Evolutionary conservation across 2,329 filamentous ascomycete species (phyloP).

Genomic region (Thelonectria blattea): DNA sequence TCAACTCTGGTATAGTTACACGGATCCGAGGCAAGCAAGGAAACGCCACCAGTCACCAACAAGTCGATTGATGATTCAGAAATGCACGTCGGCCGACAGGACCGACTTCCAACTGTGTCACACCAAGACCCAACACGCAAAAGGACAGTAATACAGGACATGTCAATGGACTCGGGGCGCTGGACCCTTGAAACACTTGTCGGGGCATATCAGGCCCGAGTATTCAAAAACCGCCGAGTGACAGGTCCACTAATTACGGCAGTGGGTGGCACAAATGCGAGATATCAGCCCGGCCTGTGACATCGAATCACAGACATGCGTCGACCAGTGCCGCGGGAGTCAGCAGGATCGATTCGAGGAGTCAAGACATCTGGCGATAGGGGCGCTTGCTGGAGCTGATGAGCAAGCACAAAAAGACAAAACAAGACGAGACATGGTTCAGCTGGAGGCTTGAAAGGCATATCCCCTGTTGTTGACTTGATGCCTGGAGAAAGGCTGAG

Average conservation of each 20-base stretch:
- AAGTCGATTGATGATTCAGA: conserved; percentile 8
- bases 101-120: neutral
- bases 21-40: conserved; percentile 7
- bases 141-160: neutral
- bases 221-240: conserved; percentile 1
- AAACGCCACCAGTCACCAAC: conserved; percentile 12
- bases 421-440: conserved; percentile 26
- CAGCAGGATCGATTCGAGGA: neutral
- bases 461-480: neutral
- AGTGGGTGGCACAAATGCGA: neutral
- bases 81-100: conserved; percentile 18
- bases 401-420: conserved; percentile 21
- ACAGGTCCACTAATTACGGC: conserved; percentile 1
- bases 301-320: neutral
- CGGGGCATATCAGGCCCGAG: conserved; percentile 4
- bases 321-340: neutral
- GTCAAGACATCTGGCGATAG: conserved; percentile 4
- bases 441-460: conserved; percentile 23
- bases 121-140: neutral
- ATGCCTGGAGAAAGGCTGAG: neutral
- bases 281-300: neutral
- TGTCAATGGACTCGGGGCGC: conserved; percentile 1
- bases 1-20: conserved; percentile 4
- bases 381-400: neutral
- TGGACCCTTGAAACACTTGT: neutral